Percentiles rank a stretch among this genome's conserved stretches.
Conservation (phyloP, 228 moss, liverwort and hornwort species). For the Sphagnum fallax region DNA sequence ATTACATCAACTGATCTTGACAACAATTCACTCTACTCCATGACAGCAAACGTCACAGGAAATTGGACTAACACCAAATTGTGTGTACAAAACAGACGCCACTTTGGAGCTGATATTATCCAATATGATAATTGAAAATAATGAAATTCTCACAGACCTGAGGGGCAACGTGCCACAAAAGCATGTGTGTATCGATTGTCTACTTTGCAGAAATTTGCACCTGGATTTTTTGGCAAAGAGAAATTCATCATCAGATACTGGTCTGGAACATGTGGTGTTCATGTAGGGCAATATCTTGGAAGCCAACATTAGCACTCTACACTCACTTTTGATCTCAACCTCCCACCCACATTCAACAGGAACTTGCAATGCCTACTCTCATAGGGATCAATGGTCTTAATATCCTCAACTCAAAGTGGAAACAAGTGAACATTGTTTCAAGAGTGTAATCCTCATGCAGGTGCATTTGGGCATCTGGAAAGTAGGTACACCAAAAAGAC, state of each 20-base stretch:
- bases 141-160: slow-evolving; percentile 13
- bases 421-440: too few species aligned
- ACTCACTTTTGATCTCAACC: too few species aligned
- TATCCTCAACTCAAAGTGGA: neutral
- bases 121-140: neutral
- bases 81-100: neutral
- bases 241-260: neutral
- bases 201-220: slow-evolving; percentile 35
- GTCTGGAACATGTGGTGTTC: neutral
- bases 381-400: neutral
- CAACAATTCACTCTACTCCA: neutral
- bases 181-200: slow-evolving; percentile 35
- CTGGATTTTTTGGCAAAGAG: slow-evolving; percentile 10
- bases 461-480: neutral
- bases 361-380: too few species aligned
- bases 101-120: neutral
- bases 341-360: too few species aligned
- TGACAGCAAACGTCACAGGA: neutral
- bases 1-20: neutral
- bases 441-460: too few species aligned
- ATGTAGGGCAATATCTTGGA: neutral
- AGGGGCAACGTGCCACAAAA: slow-evolving; percentile 32
- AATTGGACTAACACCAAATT: neutral
- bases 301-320: neutral
- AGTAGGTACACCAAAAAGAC: neutral